Evolutionary conservation across 805 yeast genomes (phyloP).

Genomic region (Barnettozyma californica): DNA sequence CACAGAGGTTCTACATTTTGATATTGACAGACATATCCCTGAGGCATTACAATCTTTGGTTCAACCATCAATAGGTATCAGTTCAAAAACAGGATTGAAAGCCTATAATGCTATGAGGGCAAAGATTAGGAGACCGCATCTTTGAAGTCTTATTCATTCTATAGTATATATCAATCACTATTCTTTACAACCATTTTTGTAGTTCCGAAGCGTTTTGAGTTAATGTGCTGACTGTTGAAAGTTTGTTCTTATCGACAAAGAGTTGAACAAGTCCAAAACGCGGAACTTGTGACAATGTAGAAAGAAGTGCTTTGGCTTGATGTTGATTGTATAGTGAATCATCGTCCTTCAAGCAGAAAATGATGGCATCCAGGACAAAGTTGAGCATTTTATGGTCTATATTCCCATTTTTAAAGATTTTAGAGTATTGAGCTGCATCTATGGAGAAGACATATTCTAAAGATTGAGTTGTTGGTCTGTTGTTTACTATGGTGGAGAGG

Average conservation of each 20-base stretch:
- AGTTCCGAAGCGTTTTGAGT: not conserved
- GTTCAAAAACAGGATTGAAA: slow-evolving; percentile 17
- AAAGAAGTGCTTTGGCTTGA: slow-evolving; percentile 7
- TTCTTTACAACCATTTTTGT: not conserved
- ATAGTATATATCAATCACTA: not conserved
- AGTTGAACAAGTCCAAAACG: slow-evolving; percentile 20
- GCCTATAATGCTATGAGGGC: slow-evolving; percentile 14
- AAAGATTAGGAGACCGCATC: slow-evolving; percentile 7
- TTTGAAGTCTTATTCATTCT: not conserved
- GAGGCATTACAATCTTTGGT: slow-evolving; percentile 26
- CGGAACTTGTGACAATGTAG: slow-evolving; percentile 13
- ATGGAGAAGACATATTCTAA: slow-evolving; percentile 34
- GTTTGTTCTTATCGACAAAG: slow-evolving; percentile 14
- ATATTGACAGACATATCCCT: slow-evolving; percentile 38
- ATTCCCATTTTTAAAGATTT: slow-evolving; percentile 38
- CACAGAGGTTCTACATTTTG: slow-evolving; percentile 31
- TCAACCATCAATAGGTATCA: slow-evolving; percentile 37
- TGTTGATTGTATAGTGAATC: not conserved
- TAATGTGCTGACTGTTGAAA: slow-evolving; percentile 1
- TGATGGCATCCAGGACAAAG: slow-evolving; percentile 41
- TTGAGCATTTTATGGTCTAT: slow-evolving; percentile 44
- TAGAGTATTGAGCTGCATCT: slow-evolving; percentile 21
- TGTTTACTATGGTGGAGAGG: slow-evolving; percentile 39
- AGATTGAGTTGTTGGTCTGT: slow-evolving; percentile 26
- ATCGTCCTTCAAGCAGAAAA: not conserved